phyloP scores from a whole-genome alignment of 202 grass and related monocot genomes.

The Saccharum hybrid region DNA sequence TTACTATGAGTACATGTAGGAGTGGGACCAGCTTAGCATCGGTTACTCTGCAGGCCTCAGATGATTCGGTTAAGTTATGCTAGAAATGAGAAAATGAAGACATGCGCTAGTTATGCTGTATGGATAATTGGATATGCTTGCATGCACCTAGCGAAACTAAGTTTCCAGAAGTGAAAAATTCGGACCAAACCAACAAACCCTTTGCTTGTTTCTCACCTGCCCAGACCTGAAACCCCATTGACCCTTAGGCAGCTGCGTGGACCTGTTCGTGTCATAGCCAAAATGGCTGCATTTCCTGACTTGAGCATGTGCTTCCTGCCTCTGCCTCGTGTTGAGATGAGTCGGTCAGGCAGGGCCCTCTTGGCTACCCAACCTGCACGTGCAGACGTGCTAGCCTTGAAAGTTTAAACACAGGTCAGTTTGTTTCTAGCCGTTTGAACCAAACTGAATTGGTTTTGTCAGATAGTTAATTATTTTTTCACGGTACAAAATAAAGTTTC shows the following conservation, averaged over 20 bases:
- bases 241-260: not conserved
- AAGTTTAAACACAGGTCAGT: not conserved
- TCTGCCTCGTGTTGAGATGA: not conserved
- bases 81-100: not conserved
- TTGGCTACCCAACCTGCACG: not conserved
- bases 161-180: not conserved
- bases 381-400: not conserved
- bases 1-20: not conserved
- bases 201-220: conserved; percentile 17
- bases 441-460: not conserved
- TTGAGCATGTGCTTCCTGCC: conserved; percentile 27
- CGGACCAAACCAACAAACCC: not conserved
- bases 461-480: not conserved
- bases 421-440: not conserved
- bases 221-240: conserved; percentile 2
- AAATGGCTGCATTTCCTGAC: conserved; percentile 3
- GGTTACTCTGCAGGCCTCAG: not conserved
- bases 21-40: not conserved
- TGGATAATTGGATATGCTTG: not conserved
- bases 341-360: not conserved
- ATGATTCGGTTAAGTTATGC: not conserved
- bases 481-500: not conserved
- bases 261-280: not conserved
- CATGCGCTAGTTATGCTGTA: not conserved
- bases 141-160: not conserved